These are phyloP conservation scores for Gossypium arboreum DNA, from an alignment of 345 rosid species.

Conservation along the genomic window DNA sequence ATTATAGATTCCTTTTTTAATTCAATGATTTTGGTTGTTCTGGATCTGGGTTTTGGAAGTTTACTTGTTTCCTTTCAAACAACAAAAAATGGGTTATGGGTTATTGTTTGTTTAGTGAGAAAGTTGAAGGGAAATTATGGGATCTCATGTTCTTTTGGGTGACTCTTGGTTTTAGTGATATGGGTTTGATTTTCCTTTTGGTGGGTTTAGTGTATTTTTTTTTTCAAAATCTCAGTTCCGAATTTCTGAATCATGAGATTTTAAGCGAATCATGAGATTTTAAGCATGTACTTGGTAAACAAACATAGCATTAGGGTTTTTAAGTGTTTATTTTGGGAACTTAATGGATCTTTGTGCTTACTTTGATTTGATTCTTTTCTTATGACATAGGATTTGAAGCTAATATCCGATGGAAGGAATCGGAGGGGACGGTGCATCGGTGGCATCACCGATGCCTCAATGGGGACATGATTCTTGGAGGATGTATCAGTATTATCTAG, in stretches of 20 bases:
- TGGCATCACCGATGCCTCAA: constrained; percentile 60
- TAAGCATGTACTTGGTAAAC: background rate
- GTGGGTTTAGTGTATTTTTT: background rate
- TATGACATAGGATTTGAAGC: constrained; percentile 28
- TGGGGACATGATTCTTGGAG: constrained; percentile 71
- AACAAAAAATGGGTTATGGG: constrained; percentile 1
- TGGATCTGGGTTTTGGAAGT: constrained; percentile 23
- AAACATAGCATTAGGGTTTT: background rate
- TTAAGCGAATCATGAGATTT: background rate
- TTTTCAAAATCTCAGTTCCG: background rate
- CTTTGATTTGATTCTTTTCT: constrained; percentile 16
- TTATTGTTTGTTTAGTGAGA: constrained; percentile 12
- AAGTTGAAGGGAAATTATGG: constrained; percentile 3
- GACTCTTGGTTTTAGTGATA: background rate
- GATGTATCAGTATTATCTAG: constrained; percentile 81
- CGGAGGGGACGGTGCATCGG: constrained; percentile 58
- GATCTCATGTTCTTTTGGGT: constrained; percentile 5
- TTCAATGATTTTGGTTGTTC: background rate
- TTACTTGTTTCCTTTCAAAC: background rate
- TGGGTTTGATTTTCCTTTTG: background rate
- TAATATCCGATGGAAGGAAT: constrained; percentile 60
- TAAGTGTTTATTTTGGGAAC: background rate
- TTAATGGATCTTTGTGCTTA: background rate
- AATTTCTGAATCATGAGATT: background rate
- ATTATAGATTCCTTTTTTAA: background rate